Evolutionary conservation across 768 basidiomycete species (phyloP), one percentile per base, ranked within the genome.

Genomic region (Pisolithus orientalis): DNA sequence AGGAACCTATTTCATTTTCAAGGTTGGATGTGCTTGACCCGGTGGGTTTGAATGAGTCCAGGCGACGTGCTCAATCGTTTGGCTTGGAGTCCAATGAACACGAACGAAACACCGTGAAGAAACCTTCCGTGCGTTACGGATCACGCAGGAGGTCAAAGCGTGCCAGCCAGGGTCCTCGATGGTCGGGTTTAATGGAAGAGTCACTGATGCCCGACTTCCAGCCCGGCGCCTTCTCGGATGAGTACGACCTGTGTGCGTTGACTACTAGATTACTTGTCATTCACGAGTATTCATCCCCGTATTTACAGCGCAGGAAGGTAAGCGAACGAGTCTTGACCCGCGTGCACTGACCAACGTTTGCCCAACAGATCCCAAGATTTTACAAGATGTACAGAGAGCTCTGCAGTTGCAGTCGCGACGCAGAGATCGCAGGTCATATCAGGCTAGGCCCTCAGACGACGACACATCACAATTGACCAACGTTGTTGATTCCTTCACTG

Each of bases 301-400:
- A 6, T 47, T 47, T 58, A 16, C 56, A 89, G 87, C 87, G 48
- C 85, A 85, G 44, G 87, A 90, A 80, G 87, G 87, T 77, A 76
- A 72, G 74, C 69, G 24, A 47, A 53, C 31, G 38, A 42, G 48
- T 13, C 31, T 50, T 44, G 51, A 10, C 8, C 32, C 29, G 13
- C 31, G 14, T 51, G 42, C 25, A 39, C 44, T 65, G 49, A 58
- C 53, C 32, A 50, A 55, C 44, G 29, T 51, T 57, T 38, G 44
- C 29, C 21, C 31, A 47, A 29, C 61, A 91, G 88, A 91, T 70
- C 85, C 88, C n/a, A 77, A 76, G 58, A 84, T 91, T 55, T 65
- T 90, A 49, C 87, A 85, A 64, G 89, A 90, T 56, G 86, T 91
- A 6, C 85, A 90, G 58, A 80, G 82, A 49, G 88, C 86, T 5